Evolutionary conservation across 768 basidiomycete genomes (phyloP).

Genomic region (Cyclocybe cylindracea): DNA sequence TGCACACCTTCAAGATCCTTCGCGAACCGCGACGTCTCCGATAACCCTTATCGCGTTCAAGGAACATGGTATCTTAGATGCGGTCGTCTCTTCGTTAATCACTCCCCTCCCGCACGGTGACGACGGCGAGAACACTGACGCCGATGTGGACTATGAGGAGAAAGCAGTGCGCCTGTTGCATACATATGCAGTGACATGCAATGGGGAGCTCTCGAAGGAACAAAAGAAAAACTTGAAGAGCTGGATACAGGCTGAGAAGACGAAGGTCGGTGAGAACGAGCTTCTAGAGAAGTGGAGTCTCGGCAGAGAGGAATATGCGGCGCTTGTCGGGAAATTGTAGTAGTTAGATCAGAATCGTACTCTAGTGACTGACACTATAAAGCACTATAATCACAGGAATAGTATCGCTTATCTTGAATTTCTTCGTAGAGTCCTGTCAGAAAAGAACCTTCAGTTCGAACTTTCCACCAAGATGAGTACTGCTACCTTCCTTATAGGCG

Average conservation of each 20-base stretch:
- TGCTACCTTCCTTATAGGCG: no score
- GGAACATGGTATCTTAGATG: conserved; percentile 46
- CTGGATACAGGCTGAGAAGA: conserved; percentile 30
- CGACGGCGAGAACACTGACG: conserved; percentile 62
- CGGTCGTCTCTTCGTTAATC: conserved; percentile 50
- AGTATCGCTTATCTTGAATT: no score
- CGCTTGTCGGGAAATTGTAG: conserved; percentile 18
- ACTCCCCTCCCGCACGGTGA: conserved; percentile 63
- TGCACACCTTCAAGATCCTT: conserved; percentile 51
- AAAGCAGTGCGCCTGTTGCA: conserved; percentile 44
- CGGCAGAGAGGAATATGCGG: conserved; percentile 23
- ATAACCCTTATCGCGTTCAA: conserved; percentile 50
- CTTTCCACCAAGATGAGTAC: no score
- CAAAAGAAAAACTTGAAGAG: conserved; percentile 24
- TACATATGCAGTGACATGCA: conserved; percentile 23
- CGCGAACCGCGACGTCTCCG: conserved; percentile 50
- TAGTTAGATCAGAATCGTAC: neutral
- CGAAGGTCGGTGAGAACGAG: conserved; percentile 12
- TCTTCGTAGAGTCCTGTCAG: no score
- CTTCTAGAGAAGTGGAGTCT: conserved; percentile 30
- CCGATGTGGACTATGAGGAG: conserved; percentile 67
- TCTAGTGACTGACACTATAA: no score
- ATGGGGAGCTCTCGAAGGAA: conserved; percentile 25
- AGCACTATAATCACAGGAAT: no score
- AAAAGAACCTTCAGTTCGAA: no score